Conservation (phyloP, 768 basidiomycete species). For the Multifurca ochricompacta region DNA sequence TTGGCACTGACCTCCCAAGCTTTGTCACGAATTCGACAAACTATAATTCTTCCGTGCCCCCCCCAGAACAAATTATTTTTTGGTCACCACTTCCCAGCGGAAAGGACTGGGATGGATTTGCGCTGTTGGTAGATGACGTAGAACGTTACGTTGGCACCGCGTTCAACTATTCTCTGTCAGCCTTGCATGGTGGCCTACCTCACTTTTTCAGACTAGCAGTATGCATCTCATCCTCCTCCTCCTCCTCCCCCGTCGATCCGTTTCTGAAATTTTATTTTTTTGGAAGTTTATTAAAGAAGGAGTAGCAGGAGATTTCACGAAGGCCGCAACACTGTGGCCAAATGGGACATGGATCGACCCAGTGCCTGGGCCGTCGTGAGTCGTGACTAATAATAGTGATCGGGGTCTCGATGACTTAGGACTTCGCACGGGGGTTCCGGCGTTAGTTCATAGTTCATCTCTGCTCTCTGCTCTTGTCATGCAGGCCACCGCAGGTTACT, state of each 20-base stretch:
- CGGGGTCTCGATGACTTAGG: slow-evolving; percentile 11
- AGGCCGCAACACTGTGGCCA: slow-evolving; percentile 63
- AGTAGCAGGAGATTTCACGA: slow-evolving; percentile 67
- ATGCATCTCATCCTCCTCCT: background rate
- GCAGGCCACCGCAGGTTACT: slow-evolving; percentile 11
- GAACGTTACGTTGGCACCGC: slow-evolving; percentile 65
- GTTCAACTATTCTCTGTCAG: slow-evolving; percentile 62
- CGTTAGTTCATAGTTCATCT: background rate
- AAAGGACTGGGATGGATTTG: slow-evolving; percentile 65
- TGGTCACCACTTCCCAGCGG: slow-evolving; percentile 37
- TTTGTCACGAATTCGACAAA: slow-evolving; percentile 72
- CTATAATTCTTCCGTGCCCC: slow-evolving; percentile 47
- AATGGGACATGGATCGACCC: slow-evolving; percentile 83
- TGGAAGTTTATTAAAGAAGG: slow-evolving; percentile 43
- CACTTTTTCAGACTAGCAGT: slow-evolving; percentile 81
- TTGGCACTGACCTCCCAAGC: slow-evolving; percentile 59
- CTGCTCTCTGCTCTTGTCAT: slow-evolving; percentile 6
- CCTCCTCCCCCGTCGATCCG: background rate
- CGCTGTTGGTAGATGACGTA: slow-evolving; percentile 80
- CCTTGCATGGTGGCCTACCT: slow-evolving; percentile 49
- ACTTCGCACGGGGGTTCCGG: slow-evolving; percentile 8
- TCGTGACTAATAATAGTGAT: background rate
- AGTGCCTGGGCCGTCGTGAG: slow-evolving; percentile 51
- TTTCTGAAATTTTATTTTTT: slow-evolving; percentile 33
- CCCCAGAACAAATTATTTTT: slow-evolving; percentile 40